These are phyloP conservation scores for Sarocladium oryzae DNA, from an alignment of 2,329 filamentous ascomycete genomes.

Conservation along the genomic window DNA sequence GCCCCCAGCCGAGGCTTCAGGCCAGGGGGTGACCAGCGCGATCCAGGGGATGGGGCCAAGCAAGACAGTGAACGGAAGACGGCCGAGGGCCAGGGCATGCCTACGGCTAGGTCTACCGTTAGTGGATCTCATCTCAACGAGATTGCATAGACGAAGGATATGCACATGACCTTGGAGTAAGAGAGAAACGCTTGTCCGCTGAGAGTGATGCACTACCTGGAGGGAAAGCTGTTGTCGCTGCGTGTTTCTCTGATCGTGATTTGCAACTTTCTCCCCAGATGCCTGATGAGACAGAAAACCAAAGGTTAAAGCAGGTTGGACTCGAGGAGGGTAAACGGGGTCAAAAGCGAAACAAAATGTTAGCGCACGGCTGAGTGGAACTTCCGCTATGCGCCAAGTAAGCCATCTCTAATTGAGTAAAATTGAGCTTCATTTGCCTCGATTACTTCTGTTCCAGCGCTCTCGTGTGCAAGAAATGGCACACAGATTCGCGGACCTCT, in stretches of 20 bases:
- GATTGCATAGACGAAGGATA: not conserved
- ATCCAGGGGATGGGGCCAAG: not conserved
- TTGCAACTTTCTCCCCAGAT: not conserved
- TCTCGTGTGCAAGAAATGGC: too few relatives aligned
- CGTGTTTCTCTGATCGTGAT: not conserved
- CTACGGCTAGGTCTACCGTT: slow-evolving; percentile 1
- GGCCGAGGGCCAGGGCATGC: not conserved
- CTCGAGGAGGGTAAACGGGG: not conserved
- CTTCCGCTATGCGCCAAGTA: slow-evolving; percentile 3
- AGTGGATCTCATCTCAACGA: slow-evolving; percentile 2
- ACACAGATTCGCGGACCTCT: too few relatives aligned
- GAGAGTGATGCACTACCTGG: too few relatives aligned
- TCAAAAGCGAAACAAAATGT: too few relatives aligned
- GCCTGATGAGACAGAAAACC: too few relatives aligned
- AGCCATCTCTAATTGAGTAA: slow-evolving; percentile 3
- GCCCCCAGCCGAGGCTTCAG: not conserved
- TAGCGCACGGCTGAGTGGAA: slow-evolving; percentile 2
- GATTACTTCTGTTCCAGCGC: not conserved
- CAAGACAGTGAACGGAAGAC: not conserved
- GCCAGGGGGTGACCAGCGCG: not conserved
- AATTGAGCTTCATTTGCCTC: slow-evolving; percentile 1
- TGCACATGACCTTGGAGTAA: not conserved
- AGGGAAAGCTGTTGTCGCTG: too few relatives aligned
- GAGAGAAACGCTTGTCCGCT: not conserved
- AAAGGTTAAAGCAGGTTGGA: too few relatives aligned